These are phyloP conservation scores for Fusarium sp. DNA, from an alignment of 2,329 filamentous ascomycete species.

Conservation along the genomic window DNA sequence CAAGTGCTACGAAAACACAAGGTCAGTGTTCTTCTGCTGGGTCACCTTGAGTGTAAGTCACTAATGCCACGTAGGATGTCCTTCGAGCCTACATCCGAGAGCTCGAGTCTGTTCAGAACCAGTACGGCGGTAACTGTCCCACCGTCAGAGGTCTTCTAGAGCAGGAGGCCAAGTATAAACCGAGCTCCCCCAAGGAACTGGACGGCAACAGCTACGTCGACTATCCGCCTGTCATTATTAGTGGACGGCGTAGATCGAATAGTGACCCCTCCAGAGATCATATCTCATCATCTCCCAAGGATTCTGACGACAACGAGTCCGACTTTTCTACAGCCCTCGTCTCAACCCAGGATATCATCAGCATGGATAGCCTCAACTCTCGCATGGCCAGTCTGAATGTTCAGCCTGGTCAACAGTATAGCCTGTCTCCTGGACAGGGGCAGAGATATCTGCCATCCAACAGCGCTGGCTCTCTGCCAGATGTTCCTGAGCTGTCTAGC, in stretches of 20 bases:
- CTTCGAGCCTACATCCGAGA: slow-evolving; percentile 71
- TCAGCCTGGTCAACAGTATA: slow-evolving; percentile 50
- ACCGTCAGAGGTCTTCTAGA: slow-evolving; percentile 67
- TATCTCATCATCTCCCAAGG: slow-evolving; percentile 55
- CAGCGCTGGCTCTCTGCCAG: slow-evolving; percentile 43
- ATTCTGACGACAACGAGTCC: slow-evolving; percentile 48
- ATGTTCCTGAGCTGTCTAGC: slow-evolving; percentile 47
- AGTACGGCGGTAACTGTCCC: slow-evolving; percentile 58
- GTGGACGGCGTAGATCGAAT: slow-evolving; percentile 52
- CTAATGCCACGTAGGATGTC: slow-evolving; percentile 60
- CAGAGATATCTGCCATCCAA: slow-evolving; percentile 52
- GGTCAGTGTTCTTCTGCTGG: slow-evolving; percentile 54
- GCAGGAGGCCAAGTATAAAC: slow-evolving; percentile 50
- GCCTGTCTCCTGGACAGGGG: slow-evolving; percentile 49
- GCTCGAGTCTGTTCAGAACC: slow-evolving; percentile 63
- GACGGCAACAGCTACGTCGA: slow-evolving; percentile 55
- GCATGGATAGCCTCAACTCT: slow-evolving; percentile 57
- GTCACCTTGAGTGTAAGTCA: background rate
- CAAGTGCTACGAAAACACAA: slow-evolving; percentile 68
- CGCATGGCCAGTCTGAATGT: slow-evolving; percentile 58
- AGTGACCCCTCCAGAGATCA: slow-evolving; percentile 42
- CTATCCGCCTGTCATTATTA: slow-evolving; percentile 54
- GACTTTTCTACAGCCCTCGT: slow-evolving; percentile 60
- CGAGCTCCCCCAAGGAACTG: slow-evolving; percentile 51
- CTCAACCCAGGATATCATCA: slow-evolving; percentile 66